Evolutionary conservation across 805 yeast genomes (phyloP).

Genomic region (Komagataella populi): DNA sequence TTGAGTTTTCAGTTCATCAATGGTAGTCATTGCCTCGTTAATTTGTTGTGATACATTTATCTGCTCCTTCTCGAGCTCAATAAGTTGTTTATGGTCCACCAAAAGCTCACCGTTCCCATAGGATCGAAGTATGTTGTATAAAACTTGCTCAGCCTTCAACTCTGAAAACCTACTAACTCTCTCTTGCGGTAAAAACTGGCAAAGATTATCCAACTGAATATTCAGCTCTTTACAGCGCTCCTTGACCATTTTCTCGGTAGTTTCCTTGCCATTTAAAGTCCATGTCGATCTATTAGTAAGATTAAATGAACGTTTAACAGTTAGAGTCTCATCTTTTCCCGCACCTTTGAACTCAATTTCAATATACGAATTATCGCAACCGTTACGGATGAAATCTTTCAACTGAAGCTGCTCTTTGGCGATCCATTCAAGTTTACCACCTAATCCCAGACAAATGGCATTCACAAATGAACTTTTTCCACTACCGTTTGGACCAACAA

Average conservation of each 20-base stretch:
- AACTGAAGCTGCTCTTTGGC: constrained; percentile 53
- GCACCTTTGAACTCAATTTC: constrained; percentile 35
- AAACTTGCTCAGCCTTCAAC: constrained; percentile 57
- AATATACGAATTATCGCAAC: constrained; percentile 29
- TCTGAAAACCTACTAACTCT: constrained; percentile 87
- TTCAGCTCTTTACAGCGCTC: constrained; percentile 33
- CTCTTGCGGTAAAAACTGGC: constrained; percentile 93
- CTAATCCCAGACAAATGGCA: constrained; percentile 81
- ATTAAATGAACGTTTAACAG: constrained; percentile 28
- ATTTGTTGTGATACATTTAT: constrained; percentile 17
- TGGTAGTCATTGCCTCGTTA: constrained; percentile 14
- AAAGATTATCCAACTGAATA: constrained; percentile 81
- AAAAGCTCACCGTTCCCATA: constrained; percentile 49
- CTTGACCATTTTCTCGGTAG: constrained; percentile 32
- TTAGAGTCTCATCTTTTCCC: constrained; percentile 18
- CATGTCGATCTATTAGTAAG: constrained; percentile 36
- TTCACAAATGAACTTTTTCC: constrained; percentile 92
- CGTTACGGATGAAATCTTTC: constrained; percentile 61
- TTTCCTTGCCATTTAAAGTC: constrained; percentile 26
- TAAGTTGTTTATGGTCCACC: constrained; percentile 42
- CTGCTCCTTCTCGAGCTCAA: constrained; percentile 29
- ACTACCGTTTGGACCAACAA: constrained; percentile 93
- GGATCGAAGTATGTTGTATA: constrained; percentile 72
- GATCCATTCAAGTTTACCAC: constrained; percentile 61
- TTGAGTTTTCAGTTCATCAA: constrained; percentile 21